Evolutionary conservation across 148 eudicot species (phyloP), one percentile per base, ranked within the genome.

Genomic region (Diospyros lotus): DNA sequence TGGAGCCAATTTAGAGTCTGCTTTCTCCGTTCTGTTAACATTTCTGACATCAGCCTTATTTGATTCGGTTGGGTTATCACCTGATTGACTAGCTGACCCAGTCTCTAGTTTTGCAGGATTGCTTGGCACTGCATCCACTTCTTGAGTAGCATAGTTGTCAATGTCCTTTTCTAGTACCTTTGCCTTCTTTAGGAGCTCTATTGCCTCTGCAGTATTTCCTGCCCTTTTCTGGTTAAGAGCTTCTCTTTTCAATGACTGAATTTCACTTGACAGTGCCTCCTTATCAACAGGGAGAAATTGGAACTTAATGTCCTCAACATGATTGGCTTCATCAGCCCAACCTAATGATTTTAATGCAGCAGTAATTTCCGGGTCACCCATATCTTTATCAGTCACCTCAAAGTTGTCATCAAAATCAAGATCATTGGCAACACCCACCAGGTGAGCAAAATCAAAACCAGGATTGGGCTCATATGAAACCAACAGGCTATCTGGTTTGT

Each of bases 361-460:
- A n/a, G 85, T 82, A 64, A 94, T 76, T 68, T 92, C 97, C 6
- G 98, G 97, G 72, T 94, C 96, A 74, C 86, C 81, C 90, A 94
- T 60, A 74, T 95, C 98, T 64, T 90, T 87, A 62, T 92, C 96
- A 60, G 92, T 88, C 73, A 85, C 91, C 1, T 95, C 97, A 75
- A 92, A 80, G 66, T 85, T 84, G 72, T 81, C 87, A 77, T 87
- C 90, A 5, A 82, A 52, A 76, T 73, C 80, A 66, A 87, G 38
- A 72, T 85, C 92, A 83, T 87, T 91, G 63, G 77, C 82, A 69
- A 80, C 71, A 10, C 67, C 85, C 41, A 80, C 73, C 72, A 86
- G 82, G 28, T 73, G 65, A 78, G 55, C 82, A 63, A 92, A 75
- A 77, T 87, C 88, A 71, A 87, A 78, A 77, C 75, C 85, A 41